Percentiles rank a stretch among this genome's conserved stretches.
phyloP scores from a whole-genome alignment of 441 rosid genomes.

The Erysimum cheiri region DNA sequence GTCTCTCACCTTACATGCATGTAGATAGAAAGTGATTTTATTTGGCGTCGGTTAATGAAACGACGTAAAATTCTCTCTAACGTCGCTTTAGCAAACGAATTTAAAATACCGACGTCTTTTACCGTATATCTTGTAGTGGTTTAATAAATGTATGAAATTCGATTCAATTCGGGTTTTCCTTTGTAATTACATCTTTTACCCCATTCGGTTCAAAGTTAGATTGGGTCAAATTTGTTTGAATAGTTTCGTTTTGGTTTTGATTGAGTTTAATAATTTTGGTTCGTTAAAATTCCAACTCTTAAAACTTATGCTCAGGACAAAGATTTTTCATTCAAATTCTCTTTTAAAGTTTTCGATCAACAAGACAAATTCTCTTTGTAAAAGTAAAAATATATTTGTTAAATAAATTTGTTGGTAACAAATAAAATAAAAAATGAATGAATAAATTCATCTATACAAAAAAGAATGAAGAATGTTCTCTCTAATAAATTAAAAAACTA shows the following conservation, averaged over 20 bases:
- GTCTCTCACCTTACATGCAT: too few species aligned
- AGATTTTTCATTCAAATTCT: neutral
- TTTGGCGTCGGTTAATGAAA: too few species aligned
- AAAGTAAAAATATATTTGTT: neutral
- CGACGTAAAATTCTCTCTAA: too few species aligned
- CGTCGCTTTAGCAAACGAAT: too few species aligned
- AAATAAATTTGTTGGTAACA: neutral
- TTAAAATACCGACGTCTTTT: too few species aligned
- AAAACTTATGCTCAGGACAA: neutral
- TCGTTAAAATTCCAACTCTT: neutral
- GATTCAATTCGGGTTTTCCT: neutral
- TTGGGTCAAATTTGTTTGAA: slow-evolving; percentile 9
- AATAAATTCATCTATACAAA: slow-evolving; percentile 32
- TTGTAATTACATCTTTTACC: neutral
- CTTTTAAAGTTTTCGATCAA: neutral
- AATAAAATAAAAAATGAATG: slow-evolving; percentile 42
- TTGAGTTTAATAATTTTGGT: neutral
- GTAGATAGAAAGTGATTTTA: too few species aligned
- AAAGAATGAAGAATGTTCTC: slow-evolving; percentile 18
- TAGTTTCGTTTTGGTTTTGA: neutral
- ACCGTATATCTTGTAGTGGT: neutral
- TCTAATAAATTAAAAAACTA: slow-evolving; percentile 29
- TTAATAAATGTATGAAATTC: neutral
- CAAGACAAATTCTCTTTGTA: neutral
- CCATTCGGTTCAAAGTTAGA: neutral